Conservation (phyloP, 208 protist genomes). For the Angomonas deanei region DNA sequence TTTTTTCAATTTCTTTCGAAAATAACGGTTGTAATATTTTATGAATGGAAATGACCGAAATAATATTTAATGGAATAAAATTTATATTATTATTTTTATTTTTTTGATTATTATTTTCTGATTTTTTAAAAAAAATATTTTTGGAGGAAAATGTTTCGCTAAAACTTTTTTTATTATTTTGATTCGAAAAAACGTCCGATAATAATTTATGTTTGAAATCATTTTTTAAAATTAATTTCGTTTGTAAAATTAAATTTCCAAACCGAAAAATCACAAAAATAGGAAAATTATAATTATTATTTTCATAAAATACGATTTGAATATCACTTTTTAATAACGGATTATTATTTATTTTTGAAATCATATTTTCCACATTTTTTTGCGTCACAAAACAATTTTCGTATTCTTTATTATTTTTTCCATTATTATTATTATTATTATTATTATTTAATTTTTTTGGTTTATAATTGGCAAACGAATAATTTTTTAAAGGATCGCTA, state of each 20-base stretch:
- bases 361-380: background rate
- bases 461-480: background rate
- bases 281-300: constrained; percentile 1
- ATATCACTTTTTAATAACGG: background rate
- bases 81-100: background rate
- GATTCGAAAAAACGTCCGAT: too few relatives aligned
- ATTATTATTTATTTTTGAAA: background rate
- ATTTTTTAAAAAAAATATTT: background rate
- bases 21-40: background rate
- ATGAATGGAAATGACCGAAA: too few relatives aligned
- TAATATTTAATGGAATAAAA: too few relatives aligned
- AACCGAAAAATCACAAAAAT: too few relatives aligned
- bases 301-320: background rate
- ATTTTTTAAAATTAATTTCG: background rate
- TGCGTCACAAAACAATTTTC: too few relatives aligned
- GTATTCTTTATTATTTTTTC: background rate
- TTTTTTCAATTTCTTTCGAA: background rate
- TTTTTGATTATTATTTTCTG: background rate
- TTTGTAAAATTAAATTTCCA: background rate
- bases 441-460: background rate
- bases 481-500: background rate
- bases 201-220: background rate
- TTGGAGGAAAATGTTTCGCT: background rate
- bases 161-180: too few relatives aligned
- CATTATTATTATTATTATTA: constrained; percentile 1